Evolutionary conservation across 192 early-diverging fungal genomes (phyloP), one percentile per base, ranked within the genome.

Genomic region (Diversispora epigaea): DNA sequence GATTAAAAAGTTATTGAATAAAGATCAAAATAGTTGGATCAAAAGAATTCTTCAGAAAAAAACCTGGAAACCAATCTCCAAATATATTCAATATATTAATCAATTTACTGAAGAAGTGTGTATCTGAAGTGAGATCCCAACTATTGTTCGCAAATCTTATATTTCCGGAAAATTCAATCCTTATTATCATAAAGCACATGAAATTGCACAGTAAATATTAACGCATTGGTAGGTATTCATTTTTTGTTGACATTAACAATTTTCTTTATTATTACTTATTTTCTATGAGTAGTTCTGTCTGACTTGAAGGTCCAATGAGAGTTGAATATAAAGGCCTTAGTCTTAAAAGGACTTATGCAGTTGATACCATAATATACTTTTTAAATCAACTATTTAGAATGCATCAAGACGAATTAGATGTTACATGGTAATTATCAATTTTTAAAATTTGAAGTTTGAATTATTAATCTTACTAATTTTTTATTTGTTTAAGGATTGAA

Each of bases 331-430:
- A 74, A 74, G 47, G 47, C 6, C 32, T 64, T 0, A 14, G 63
- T 40, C 6, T 22, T 6, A 43, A 71, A 71, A 71, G 69, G 22
- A 71, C 55, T 25, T 72, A 12, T 39, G 54, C 41, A 10, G 60
- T 72, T 14, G 57, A 72, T 39, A 72, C 71, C 6, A 61, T 58
- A 22, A 9, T 63, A 25, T 73, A 63, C 19, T 63, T 73, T 25
- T 50, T 73, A 41, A 73, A 63, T 63, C 0, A 57, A 25, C 41
- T 73, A 50, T 73, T 63, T 32, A 47, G 47, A 21, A 73, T 73
- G 60, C 22, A 63, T 39, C 72, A 73, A 63, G 72, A 73, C 19
- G 72, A 63, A 32, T 47, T 73, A 4, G 72, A 73, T 61, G 21
- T 63, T 39, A 25, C 21, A 32, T 73, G 58, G 58, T 63, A 73